phyloP scores from a whole-genome alignment of 1,139 yeast species.

The Suhomyces maxii region DNA sequence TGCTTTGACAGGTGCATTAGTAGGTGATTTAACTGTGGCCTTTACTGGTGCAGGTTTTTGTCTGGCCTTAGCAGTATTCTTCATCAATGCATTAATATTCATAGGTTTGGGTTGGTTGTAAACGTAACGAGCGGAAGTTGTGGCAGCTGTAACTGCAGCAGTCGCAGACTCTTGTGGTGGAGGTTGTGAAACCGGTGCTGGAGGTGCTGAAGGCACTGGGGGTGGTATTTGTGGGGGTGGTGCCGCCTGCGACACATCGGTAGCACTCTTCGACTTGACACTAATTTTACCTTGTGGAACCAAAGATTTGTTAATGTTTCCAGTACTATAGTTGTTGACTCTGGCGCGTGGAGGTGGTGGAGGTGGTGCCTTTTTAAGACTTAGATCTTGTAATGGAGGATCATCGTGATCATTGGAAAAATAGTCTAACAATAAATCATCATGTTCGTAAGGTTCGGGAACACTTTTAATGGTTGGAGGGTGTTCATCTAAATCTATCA shows the following conservation, averaged over 20 bases:
- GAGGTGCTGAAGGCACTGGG: not conserved
- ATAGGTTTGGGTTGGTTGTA: conserved; percentile 46
- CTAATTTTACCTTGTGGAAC: not conserved
- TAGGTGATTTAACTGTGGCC: conserved; percentile 5
- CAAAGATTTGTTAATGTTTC: not conserved
- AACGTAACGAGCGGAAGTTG: conserved; percentile 19
- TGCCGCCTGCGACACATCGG: conserved; percentile 13
- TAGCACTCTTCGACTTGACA: conserved; percentile 15
- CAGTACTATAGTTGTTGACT: conserved; percentile 3
- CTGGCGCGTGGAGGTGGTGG: conserved; percentile 17
- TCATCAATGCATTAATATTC: conserved; percentile 38
- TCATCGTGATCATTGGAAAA: conserved; percentile 8
- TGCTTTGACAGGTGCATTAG: conserved; percentile 5
- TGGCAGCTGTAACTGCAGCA: not conserved
- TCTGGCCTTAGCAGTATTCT: conserved; percentile 16
- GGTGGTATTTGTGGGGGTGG: not conserved
- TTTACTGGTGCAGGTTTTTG: conserved; percentile 15
- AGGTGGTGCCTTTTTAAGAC: conserved; percentile 20
- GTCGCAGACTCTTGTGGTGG: not conserved
- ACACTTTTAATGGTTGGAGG: not conserved
- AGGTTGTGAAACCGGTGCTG: not conserved
- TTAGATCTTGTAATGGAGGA: conserved; percentile 19
- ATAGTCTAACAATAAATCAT: conserved; percentile 15
- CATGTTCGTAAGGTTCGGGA: conserved; percentile 3
- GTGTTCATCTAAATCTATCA: conserved; percentile 42